phyloP scores from a whole-genome alignment of 768 basidiomycete genomes.

The Dacryopinax primogenitus region DNA sequence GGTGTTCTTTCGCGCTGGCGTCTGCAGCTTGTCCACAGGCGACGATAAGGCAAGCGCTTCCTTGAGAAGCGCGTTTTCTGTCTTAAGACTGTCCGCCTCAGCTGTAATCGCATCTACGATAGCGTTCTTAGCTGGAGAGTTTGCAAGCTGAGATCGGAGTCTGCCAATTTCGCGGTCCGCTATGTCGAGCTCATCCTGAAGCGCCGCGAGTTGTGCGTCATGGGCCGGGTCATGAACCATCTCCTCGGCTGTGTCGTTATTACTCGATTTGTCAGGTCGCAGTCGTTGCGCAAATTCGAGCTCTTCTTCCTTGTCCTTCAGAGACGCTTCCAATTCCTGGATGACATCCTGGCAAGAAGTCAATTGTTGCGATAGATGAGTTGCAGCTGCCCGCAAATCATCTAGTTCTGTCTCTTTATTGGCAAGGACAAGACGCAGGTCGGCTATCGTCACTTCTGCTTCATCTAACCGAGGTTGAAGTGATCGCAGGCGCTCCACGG shows the following conservation, averaged over 20 bases:
- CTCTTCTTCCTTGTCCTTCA: slow-evolving; percentile 50
- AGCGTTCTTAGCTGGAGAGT: slow-evolving; percentile 63
- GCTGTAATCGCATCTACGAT: slow-evolving; percentile 65
- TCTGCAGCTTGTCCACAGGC: slow-evolving; percentile 13
- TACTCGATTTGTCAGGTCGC: slow-evolving; percentile 32
- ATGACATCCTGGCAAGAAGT: not conserved
- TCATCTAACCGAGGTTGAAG: not conserved
- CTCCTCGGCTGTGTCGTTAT: slow-evolving; percentile 31
- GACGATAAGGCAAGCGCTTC: slow-evolving; percentile 28
- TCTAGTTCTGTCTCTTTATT: slow-evolving; percentile 38
- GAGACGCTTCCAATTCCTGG: slow-evolving; percentile 40
- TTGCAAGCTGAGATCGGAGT: slow-evolving; percentile 49
- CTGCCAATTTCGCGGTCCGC: slow-evolving; percentile 65
- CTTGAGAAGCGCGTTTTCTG: slow-evolving; percentile 60
- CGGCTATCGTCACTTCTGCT: not conserved
- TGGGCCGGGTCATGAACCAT: slow-evolving; percentile 37
- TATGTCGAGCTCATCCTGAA: slow-evolving; percentile 65
- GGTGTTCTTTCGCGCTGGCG: not conserved
- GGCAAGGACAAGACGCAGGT: not conserved
- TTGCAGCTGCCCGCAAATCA: slow-evolving; percentile 35
- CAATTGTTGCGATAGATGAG: slow-evolving; percentile 34
- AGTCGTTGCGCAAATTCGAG: slow-evolving; percentile 37
- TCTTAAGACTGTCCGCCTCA: slow-evolving; percentile 62
- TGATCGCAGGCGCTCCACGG: not conserved
- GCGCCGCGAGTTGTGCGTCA: slow-evolving; percentile 19